Base-by-base conservation (phyloP, 164 flowering plant species). In the Chloranthus sessilifolius region DNA sequence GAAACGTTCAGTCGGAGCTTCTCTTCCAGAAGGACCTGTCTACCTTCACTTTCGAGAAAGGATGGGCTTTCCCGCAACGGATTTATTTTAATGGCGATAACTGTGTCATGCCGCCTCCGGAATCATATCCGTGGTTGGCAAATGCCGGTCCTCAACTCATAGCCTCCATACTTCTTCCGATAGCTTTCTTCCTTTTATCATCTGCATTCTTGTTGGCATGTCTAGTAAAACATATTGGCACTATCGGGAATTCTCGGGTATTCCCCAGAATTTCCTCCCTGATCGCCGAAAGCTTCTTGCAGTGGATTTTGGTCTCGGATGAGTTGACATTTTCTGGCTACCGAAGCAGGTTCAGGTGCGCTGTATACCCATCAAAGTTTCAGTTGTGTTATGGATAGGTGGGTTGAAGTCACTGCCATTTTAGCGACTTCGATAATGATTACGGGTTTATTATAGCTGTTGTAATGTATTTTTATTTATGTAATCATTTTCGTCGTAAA, bases 31-130 rank as follows among this genome's bases (percentile, higher is more conserved):
- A 85, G 66, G 89, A 85, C 14, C 15, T 29, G 42, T 49, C 72
- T 42, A 73, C 78, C 21, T 85, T 82, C 61, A 78, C 87, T 10
- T 78, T 85, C 21, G 83, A 77, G 8, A 79, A 82, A 64, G 95
- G 95, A 12, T 85, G 89, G 89, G 87, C 81, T 49, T 85, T 85
- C 53, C 95, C 95, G 38, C 56, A 84, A 11, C 75, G 85, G 29
- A 60, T 85, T 3, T 85, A 82, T 59, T 85, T 85, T 61, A 85
- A 85, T 65, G 94, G 94, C 26, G 94, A 85, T 52, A 82, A 85
- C 49, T 82, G 94, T 59, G 83, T 78, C 46, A 80, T 85, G 88
- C 95, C 95, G 31, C 81, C 87, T 39, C 95, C 95, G n/a, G 95
- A 85, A 65, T 58, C 79, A 22, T 85, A 82, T 47, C 95, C 95